Conservation (phyloP, 805 yeast genomes). For the Cyberlindnera veronae region DNA sequence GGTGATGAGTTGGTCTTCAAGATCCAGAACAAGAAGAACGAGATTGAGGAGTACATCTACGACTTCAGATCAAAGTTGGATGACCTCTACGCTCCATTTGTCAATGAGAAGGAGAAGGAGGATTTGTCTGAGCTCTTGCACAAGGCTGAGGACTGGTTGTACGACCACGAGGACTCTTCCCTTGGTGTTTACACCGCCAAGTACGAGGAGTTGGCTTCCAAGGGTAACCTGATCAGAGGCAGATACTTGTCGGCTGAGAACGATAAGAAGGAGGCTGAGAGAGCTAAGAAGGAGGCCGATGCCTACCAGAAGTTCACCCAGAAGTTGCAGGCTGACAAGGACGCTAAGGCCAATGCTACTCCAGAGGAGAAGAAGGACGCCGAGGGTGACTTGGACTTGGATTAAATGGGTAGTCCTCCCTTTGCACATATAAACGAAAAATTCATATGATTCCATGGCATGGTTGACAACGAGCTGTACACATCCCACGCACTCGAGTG, state of each 20-base stretch:
- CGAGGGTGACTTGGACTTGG: conserved; percentile 40
- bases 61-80: conserved; percentile 96
- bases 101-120: conserved; percentile 85
- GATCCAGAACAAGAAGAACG: conserved; percentile 98
- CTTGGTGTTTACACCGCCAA: conserved; percentile 97
- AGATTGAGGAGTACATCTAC: conserved; percentile 97
- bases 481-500: not conserved
- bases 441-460: not conserved
- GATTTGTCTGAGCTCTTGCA: conserved; percentile 68
- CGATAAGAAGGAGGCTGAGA: conserved; percentile 86
- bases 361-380: conserved; percentile 30
- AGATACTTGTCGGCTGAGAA: conserved; percentile 92
- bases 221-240: conserved; percentile 94
- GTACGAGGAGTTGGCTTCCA: conserved; percentile 92
- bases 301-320: conserved; percentile 42
- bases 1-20: conserved; percentile 96
- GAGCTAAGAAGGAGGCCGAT: conserved; percentile 83
- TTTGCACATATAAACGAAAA: not conserved
- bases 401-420: conserved; percentile 18
- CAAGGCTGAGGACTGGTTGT: conserved; percentile 97
- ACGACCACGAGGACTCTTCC: conserved; percentile 94
- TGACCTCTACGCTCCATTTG: conserved; percentile 83
- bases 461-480: conserved; percentile 1
- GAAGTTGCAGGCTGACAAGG: conserved; percentile 31
- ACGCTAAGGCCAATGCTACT: conserved; percentile 15